Conservation (phyloP, 2,329 filamentous ascomycete species). For the Bipolaris zeicola region DNA sequence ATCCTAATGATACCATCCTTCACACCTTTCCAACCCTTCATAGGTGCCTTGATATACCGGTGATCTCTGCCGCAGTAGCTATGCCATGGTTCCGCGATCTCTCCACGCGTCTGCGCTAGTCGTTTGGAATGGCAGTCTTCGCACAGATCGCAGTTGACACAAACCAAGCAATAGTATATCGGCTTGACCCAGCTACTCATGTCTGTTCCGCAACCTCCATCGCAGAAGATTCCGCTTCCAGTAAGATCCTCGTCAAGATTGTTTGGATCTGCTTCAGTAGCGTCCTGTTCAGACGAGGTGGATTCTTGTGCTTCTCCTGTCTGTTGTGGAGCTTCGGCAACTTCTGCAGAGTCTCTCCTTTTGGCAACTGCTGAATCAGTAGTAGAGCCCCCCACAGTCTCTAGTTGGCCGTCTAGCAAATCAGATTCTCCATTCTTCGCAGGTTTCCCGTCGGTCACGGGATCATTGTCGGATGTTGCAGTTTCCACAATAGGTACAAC, state of each 20-base stretch:
- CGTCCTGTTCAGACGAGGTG: neutral
- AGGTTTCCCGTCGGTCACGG: no score
- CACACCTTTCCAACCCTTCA: slow-evolving; percentile 1
- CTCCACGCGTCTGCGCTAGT: neutral
- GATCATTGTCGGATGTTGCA: neutral
- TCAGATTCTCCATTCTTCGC: no score
- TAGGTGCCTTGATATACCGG: neutral
- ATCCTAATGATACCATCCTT: neutral
- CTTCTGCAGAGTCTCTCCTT: neutral
- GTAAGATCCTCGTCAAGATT: neutral
- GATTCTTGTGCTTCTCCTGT: neutral
- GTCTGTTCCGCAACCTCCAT: neutral
- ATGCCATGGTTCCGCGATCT: neutral
- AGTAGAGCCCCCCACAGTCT: neutral
- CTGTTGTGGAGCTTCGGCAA: neutral
- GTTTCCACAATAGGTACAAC: no score
- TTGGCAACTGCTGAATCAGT: neutral
- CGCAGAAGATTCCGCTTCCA: neutral
- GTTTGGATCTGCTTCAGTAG: neutral
- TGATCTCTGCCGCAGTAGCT: slow-evolving; percentile 1
- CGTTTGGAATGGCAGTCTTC: slow-evolving; percentile 2
- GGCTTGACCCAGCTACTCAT: neutral
- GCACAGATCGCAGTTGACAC: neutral
- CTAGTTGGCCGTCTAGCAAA: neutral
- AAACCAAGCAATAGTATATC: slow-evolving; percentile 4